A percentile compares a stretch with the other conserved stretches of the same genome.
phyloP scores from a whole-genome alignment of 495 filamentous ascomycete species.

The Penicillium malachiteum region DNA sequence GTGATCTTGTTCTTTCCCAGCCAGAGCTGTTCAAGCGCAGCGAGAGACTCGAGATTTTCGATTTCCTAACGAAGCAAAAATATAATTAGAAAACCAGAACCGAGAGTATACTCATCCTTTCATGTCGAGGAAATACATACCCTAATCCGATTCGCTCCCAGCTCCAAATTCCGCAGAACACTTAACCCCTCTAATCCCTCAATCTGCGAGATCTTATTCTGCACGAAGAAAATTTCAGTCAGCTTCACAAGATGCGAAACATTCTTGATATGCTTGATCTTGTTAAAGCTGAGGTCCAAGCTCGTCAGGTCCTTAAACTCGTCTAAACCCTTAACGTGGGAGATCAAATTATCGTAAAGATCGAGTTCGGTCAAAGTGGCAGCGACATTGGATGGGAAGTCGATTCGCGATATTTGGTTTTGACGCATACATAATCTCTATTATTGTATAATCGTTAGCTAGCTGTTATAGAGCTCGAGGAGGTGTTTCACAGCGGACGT shows the following conservation, averaged over 20 bases:
- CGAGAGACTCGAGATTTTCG: slow-evolving; percentile 77
- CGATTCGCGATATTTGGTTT: slow-evolving; percentile 79
- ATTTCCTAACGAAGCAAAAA: slow-evolving; percentile 59
- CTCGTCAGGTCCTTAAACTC: slow-evolving; percentile 69
- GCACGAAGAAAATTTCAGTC: slow-evolving; percentile 86
- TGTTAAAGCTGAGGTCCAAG: slow-evolving; percentile 96
- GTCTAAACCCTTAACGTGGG: slow-evolving; percentile 81
- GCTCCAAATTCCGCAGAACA: slow-evolving; percentile 76
- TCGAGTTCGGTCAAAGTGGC: slow-evolving; percentile 77
- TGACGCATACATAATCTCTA: slow-evolving; percentile 89
- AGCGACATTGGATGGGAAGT: slow-evolving; percentile 61
- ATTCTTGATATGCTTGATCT: slow-evolving; percentile 97
- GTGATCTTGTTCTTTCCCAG: slow-evolving; percentile 98
- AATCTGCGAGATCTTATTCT: slow-evolving; percentile 88
- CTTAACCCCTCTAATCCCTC: slow-evolving; percentile 77
- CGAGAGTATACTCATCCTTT: too few relatives aligned
- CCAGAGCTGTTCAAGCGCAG: slow-evolving; percentile 83
- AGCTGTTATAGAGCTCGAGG: neutral
- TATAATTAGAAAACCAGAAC: neutral
- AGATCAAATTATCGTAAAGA: slow-evolving; percentile 96
- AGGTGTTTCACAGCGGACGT: neutral
- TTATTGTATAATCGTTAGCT: slow-evolving; percentile 6
- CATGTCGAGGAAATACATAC: slow-evolving; percentile 32
- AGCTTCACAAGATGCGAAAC: slow-evolving; percentile 75
- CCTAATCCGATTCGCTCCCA: slow-evolving; percentile 88